Evolutionary conservation across 148 eudicot genomes (phyloP), one percentile per base, ranked within the genome.

Genomic region (Selenicereus undatus): DNA sequence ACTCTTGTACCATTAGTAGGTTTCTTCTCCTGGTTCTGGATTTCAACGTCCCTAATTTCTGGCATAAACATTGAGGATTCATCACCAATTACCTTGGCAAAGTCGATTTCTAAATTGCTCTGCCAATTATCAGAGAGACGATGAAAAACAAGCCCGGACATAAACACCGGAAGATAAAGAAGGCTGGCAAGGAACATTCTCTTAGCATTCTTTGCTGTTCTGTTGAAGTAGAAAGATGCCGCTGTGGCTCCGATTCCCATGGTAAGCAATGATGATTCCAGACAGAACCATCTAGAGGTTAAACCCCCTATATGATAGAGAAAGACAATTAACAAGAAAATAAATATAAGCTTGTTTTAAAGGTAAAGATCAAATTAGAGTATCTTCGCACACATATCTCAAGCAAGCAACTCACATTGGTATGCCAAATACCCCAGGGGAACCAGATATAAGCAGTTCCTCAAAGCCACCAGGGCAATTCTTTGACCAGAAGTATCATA

Each of bases 111-210:
- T 3, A 79, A 75, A n/a, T 75, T 39, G 27, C 66, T 52, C 80
- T 88, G 90, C 86, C 90, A 88, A 56, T 84, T 82, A 45, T 92
- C 88, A 69, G 89, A 82, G 27, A 90, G 71, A 52, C 97, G 97
- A 83, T 96, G 99, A 79, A 92, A 84, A 86, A 96, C 82, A 54
- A 96, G 89, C 18, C 99, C 99, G 3, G 95, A 90, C 99, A 96
- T 96, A 80, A 96, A 96, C 56, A 96, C 93, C 0, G 99, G 99
- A 78, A 96, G 98, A 86, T 96, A 93, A 12, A 96, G 90, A 65
- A 96, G 99, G 90, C 99, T 96, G 48, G 97, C 97, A 52, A 90
- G 91, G 84, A 96, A 96, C 98, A 96, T 96, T 85, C 90, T 93
- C 82, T 90, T 86, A 3, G 99, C 99, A 27, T 80, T 93, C 81